Evolutionary conservation across 495 filamentous ascomycete genomes (phyloP).

Genomic region (Lepidopterella palustris): DNA sequence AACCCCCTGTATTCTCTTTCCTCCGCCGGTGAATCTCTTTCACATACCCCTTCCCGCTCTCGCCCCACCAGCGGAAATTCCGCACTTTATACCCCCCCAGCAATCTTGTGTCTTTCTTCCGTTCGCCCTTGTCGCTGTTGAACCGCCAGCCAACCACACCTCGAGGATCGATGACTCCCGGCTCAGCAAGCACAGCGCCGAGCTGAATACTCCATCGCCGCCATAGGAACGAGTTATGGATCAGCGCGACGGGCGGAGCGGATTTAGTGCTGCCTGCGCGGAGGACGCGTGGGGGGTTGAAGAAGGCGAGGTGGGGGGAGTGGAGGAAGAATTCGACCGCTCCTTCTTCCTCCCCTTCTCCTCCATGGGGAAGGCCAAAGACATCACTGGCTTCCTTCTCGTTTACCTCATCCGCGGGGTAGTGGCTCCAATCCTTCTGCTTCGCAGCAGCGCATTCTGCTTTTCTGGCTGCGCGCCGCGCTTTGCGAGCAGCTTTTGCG

Average conservation of each 20-base stretch:
- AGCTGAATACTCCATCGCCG: slow-evolving; percentile 22
- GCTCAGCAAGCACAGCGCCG: slow-evolving; percentile 10
- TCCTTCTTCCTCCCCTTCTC: too few species aligned
- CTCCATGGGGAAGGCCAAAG: too few species aligned
- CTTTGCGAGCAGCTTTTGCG: too few species aligned
- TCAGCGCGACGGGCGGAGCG: slow-evolving; percentile 14
- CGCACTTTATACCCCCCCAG: slow-evolving; percentile 27
- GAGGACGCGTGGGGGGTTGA: slow-evolving; percentile 20
- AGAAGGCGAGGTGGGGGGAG: slow-evolving; percentile 19
- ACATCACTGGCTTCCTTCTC: too few species aligned
- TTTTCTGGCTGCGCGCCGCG: too few species aligned
- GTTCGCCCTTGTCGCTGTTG: slow-evolving; percentile 13
- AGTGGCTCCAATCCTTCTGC: too few species aligned
- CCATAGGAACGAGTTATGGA: slow-evolving; percentile 21
- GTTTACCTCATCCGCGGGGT: too few species aligned
- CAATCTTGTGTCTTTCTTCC: slow-evolving; percentile 10
- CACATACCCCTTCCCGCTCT: slow-evolving; percentile 21
- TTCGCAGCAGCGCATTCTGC: too few species aligned
- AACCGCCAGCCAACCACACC: slow-evolving; percentile 20
- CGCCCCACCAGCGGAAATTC: slow-evolving; percentile 26
- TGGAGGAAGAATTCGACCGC: slow-evolving; percentile 25
- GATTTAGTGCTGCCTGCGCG: slow-evolving; percentile 3
- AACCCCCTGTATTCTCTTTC: background rate
- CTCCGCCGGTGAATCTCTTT: slow-evolving; percentile 9
- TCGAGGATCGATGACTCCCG: slow-evolving; percentile 24